Conservation (phyloP, 1,284 basidiomycete species). For the Marasmius oreades region DNA sequence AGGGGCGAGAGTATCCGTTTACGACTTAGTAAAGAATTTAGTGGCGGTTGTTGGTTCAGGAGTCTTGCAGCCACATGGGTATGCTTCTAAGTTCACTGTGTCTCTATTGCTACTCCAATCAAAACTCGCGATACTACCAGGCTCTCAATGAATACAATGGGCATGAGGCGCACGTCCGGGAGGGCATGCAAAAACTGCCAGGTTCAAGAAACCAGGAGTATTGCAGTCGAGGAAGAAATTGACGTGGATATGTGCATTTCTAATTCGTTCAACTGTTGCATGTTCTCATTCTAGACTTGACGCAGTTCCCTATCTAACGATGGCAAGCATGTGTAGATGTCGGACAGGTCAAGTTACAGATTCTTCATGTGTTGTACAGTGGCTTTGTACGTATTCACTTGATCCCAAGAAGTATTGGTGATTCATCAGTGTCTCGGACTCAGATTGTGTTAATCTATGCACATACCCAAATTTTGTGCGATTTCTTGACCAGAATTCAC, state of each 20-base stretch:
- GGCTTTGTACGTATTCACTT: conserved; percentile 44
- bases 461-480: conserved; percentile 83
- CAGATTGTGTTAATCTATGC: conserved; percentile 77
- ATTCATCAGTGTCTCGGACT: background rate
- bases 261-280: background rate
- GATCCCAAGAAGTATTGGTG: background rate
- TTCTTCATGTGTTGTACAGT: conserved; percentile 29
- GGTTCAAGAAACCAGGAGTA: conserved; percentile 42
- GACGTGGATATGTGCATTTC: conserved; percentile 65
- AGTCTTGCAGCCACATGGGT: conserved; percentile 78
- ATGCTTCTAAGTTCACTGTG: conserved; percentile 18
- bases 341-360: too few relatives aligned
- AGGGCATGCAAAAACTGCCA: conserved; percentile 79
- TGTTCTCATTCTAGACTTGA: too few relatives aligned
- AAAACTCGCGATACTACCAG: background rate
- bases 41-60: conserved; percentile 81
- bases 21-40: conserved; percentile 35
- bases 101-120: background rate
- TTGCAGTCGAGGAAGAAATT: conserved; percentile 32
- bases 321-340: too few relatives aligned
- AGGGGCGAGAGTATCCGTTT: too few relatives aligned
- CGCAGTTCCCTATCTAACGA: too few relatives aligned
- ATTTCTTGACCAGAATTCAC: conserved; percentile 54
- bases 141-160: conserved; percentile 72
- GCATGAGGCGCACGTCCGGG: conserved; percentile 79